Conservation (phyloP, 352 stramenopile species). For the Chrysophaeum taylorii region DNA sequence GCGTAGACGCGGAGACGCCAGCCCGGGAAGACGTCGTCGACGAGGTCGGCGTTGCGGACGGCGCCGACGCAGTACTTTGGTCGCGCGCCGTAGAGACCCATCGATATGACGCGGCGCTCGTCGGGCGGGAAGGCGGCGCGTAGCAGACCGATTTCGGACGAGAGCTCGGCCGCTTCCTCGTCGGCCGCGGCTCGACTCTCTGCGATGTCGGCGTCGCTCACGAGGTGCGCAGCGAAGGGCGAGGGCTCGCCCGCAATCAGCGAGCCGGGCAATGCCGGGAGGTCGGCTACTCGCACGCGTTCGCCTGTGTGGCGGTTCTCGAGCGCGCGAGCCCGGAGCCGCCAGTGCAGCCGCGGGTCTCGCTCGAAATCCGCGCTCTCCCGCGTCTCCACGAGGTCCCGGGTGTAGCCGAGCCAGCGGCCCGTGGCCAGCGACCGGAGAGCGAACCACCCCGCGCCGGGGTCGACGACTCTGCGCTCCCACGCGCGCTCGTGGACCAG, state of each 20-base stretch:
- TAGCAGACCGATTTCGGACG: not conserved
- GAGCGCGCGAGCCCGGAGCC: not conserved
- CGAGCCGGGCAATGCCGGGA: not conserved
- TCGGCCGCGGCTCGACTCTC: not conserved
- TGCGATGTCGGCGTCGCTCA: not conserved
- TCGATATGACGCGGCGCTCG: conserved; percentile 21
- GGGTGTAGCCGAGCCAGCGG: not conserved
- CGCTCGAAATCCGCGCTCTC: not conserved
- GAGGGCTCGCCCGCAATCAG: not conserved
- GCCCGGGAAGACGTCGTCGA: conserved; percentile 20
- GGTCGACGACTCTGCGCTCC: not conserved
- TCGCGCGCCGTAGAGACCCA: conserved; percentile 16
- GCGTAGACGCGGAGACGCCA: conserved; percentile 21
- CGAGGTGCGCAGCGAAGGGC: not conserved
- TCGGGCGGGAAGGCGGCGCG: not conserved
- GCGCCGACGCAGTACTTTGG: conserved; percentile 18
- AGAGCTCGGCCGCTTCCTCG: not conserved
- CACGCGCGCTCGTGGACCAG: not conserved
- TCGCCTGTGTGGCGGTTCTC: not conserved
- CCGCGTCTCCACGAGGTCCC: not conserved
- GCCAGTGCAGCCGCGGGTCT: not conserved
- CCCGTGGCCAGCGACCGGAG: not conserved
- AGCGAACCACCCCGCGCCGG: not conserved
- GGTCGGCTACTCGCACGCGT: not conserved
- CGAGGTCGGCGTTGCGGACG: conserved; percentile 15